Evolutionary conservation across 2,329 filamentous ascomycete species (phyloP), one percentile per base, ranked within the genome.

Genomic region (Neofusicoccum parvum): DNA sequence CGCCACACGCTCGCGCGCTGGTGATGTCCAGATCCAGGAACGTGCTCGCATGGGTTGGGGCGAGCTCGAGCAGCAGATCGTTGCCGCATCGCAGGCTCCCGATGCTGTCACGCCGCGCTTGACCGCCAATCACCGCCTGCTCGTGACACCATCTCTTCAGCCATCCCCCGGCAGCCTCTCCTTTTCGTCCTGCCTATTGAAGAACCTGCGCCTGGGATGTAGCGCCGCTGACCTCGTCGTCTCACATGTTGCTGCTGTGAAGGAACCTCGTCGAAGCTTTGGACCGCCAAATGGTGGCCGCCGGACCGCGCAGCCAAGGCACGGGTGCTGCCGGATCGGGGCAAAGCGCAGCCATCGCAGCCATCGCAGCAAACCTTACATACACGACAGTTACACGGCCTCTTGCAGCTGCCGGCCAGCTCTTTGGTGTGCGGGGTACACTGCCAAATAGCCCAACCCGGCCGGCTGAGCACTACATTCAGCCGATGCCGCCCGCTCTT

Each of bases 21-120:
- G 56, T 20, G 43, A 48, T 60, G 56, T 37, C 37, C 43, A 48
- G 56, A n/a, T 60, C 43, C 56, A 60, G 56, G 56, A 60, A 60
- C 56, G 56, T 48, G 56, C 56, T 60, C 32, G 43, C 56, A 41
- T 36, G 49, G 49, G 49, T 53, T 53, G 49, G 32, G 17, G 27
- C 3, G 23, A 48, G 56, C 41, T 60, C 56, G 56, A 58, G 43
- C 43, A 10, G 43, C 27, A 46, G 41, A 60, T 60, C 56, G 23
- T 60, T 60, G 43, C 56, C 43, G 41, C 41, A 45, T 45, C 41
- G 6, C 41, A n/a, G 6, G 15, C 14, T 37, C 41, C 11, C 4
- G 14, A 60, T 48, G 53, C 53, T 48, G 56, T 60, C 56, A 48
- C 43, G 56, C 56, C 54, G 56, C 56, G 4, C 15, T 2, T 37